Conservation (phyloP, 306 rosid species). For the Alnus rubra region DNA sequence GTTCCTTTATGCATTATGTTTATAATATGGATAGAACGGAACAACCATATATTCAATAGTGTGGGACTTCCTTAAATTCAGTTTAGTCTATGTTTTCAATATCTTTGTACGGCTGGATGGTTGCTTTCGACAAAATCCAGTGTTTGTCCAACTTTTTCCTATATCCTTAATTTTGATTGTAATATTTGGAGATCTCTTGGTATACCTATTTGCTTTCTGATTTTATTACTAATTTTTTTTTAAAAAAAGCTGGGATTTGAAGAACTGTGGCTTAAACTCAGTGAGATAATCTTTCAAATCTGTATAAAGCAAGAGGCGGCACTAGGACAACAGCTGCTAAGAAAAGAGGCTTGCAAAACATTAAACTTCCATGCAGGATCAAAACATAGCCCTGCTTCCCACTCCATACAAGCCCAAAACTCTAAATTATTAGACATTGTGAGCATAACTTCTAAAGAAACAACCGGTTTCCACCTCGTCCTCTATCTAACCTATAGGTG, state of each 20-base stretch:
- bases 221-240: background rate
- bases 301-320: background rate
- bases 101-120: background rate
- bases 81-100: background rate
- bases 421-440: too few species aligned
- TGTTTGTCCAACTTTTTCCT: background rate
- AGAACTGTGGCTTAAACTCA: background rate
- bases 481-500: background rate
- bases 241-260: background rate
- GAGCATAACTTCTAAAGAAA: background rate
- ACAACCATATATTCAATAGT: background rate
- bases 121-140: background rate
- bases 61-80: background rate
- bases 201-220: background rate
- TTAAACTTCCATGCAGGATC: background rate
- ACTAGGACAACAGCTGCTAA: background rate
- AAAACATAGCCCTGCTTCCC: background rate
- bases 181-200: background rate
- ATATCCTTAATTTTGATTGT: background rate
- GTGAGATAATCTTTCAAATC: background rate
- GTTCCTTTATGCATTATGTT: too few species aligned
- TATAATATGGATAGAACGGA: background rate
- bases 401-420: background rate
- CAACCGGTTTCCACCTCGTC: background rate
- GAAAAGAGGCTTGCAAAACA: background rate